These are phyloP conservation scores for Arthrobotrys iridis DNA, from an alignment of 2,329 filamentous ascomycete genomes.

Conservation along the genomic window DNA sequence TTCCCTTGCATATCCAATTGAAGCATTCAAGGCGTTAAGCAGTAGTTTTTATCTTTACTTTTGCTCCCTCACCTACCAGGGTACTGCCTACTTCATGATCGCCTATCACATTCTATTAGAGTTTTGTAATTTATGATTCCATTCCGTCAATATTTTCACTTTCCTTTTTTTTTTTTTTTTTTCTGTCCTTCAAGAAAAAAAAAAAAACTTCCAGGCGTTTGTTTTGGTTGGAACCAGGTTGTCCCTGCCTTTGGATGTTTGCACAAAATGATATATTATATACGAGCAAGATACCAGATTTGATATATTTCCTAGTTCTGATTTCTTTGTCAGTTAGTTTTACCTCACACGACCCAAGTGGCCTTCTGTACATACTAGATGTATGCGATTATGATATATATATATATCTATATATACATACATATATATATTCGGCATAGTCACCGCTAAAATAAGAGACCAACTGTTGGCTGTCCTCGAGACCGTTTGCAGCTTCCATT, in stretches of 20 bases:
- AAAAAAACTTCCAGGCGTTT: slow-evolving; percentile 41
- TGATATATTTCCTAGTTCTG: slow-evolving; percentile 25
- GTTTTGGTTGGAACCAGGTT: slow-evolving; percentile 44
- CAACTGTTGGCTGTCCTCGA: background rate
- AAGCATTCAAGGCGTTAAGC: slow-evolving; percentile 51
- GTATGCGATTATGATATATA: slow-evolving; percentile 31
- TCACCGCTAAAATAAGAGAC: slow-evolving; percentile 4
- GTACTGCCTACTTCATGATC: slow-evolving; percentile 14
- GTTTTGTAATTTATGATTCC: slow-evolving; percentile 46
- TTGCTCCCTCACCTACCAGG: slow-evolving; percentile 41
- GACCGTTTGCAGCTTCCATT: slow-evolving; percentile 40
- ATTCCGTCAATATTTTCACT: slow-evolving; percentile 18
- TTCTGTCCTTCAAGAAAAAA: slow-evolving; percentile 7
- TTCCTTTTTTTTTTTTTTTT: slow-evolving; percentile 12
- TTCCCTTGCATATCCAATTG: slow-evolving; percentile 21
- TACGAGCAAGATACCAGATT: slow-evolving; percentile 52
- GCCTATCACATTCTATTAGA: slow-evolving; percentile 29
- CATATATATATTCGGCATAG: slow-evolving; percentile 23
- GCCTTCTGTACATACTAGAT: slow-evolving; percentile 38
- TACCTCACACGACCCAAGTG: slow-evolving; percentile 11
- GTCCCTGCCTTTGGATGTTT: slow-evolving; percentile 31
- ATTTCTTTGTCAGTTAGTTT: slow-evolving; percentile 16
- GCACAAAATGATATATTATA: slow-evolving; percentile 41
- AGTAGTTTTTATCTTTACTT: slow-evolving; percentile 33
- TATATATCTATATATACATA: too few relatives aligned